Base-by-base conservation (phyloP, 768 basidiomycete species). In the Rhodocollybia butyracea region DNA sequence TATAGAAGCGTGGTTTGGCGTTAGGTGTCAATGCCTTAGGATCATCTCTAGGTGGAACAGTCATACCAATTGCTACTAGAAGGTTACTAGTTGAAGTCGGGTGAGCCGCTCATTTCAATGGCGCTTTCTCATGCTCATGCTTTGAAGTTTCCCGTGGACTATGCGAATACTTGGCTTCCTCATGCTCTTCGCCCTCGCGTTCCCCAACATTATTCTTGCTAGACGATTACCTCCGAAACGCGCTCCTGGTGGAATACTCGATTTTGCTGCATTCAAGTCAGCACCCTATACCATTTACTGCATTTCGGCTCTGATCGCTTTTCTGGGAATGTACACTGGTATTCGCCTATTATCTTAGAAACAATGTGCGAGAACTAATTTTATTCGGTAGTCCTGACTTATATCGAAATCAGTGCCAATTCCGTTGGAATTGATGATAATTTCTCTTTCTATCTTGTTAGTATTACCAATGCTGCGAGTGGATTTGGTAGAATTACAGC, bases 271-370 rank as follows among this genome's bases (percentile, higher is more conserved):
- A 12, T 86, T 84, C 70, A 79, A 72, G 61, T 76, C 73, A 1
- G 67, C 74, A 1, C 71, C 80, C 1, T 93, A 80, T 64, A 66
- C 79, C 0, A 51, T 83, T 1, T 91, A 85, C 63, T 83, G 82
- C 40, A 15, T 75, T 2, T 81, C 86, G 0, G 77, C 79, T 0
- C 76, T 83, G 52, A 62, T 81, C 19, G 70, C 68, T 12, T 89
- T 86, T 66, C 76, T 91, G 15, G 89, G 89, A 3, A 65, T 91
- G 7, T 91, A 89, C 63, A 88, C 86, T 0, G 70, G 86, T 79
- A 46, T n/a, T n/a, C n/a, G 10, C 10, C 15, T 45, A 11, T n/a
- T 39, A n/a, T 12, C 38, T 39, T 39, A n/a, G 38, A 39, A 39
- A 7, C 60, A 86, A 84, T 83, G 19, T n/a, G n/a, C n/a, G n/a